Conservation (phyloP, 495 filamentous ascomycete species). For the Alectoria sarmentosa region DNA sequence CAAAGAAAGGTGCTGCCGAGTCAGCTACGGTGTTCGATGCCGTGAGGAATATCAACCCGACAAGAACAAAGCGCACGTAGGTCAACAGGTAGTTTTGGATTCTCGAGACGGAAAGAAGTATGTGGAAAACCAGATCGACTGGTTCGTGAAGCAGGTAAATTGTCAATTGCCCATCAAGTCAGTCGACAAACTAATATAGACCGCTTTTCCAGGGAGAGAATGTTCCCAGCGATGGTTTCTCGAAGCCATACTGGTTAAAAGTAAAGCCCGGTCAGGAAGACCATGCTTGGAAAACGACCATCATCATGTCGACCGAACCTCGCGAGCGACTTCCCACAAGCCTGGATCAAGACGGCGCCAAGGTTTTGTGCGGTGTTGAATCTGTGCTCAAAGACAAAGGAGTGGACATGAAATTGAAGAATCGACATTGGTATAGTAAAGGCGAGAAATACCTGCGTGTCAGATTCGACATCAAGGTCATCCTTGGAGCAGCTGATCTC, state of each 20-base stretch:
- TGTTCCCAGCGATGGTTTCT: constrained; percentile 34
- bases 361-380: constrained; percentile 29
- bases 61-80: constrained; percentile 32
- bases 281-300: constrained; percentile 38
- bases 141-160: constrained; percentile 46
- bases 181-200: background rate
- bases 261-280: constrained; percentile 35
- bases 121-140: constrained; percentile 47
- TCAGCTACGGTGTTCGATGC: constrained; percentile 50
- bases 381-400: constrained; percentile 25
- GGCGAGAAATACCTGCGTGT: constrained; percentile 43
- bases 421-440: constrained; percentile 37
- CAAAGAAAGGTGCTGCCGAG: constrained; percentile 43
- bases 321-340: constrained; percentile 37
- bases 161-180: background rate
- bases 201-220: constrained; percentile 29
- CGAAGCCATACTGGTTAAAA: constrained; percentile 41
- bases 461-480: constrained; percentile 44
- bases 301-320: constrained; percentile 44
- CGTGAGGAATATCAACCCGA: constrained; percentile 39
- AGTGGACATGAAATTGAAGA: constrained; percentile 42
- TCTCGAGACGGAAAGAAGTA: constrained; percentile 40
- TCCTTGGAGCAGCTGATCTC: constrained; percentile 49
- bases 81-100: constrained; percentile 38
- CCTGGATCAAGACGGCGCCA: constrained; percentile 32